A percentile compares a stretch with the other conserved stretches of the same genome.
phyloP scores from a whole-genome alignment of 1,284 basidiomycete species.

The Heterobasidion parviporum region DNA sequence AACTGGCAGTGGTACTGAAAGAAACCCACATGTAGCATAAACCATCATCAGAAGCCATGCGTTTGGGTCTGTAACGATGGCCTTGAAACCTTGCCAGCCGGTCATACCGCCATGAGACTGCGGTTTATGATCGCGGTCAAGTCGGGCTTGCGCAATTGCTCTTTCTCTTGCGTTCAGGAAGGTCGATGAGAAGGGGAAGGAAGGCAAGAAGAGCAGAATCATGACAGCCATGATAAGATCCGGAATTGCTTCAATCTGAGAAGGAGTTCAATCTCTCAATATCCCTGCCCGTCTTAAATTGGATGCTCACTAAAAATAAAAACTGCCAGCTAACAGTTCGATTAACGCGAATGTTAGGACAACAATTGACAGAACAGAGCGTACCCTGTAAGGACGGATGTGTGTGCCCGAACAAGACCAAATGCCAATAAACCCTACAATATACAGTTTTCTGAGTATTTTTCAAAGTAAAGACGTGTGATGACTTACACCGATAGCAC shows the following conservation, averaged over 20 bases:
- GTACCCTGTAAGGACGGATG: slow-evolving; percentile 34
- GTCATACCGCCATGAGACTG: slow-evolving; percentile 49
- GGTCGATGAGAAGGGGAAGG: slow-evolving; percentile 26
- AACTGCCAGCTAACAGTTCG: slow-evolving; percentile 39
- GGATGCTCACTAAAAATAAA: slow-evolving; percentile 36
- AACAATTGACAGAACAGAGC: slow-evolving; percentile 5
- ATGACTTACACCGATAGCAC: slow-evolving; percentile 37
- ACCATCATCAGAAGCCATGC: slow-evolving; percentile 43
- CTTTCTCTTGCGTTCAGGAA: slow-evolving; percentile 35
- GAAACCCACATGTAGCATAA: slow-evolving; percentile 41
- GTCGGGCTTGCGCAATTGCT: slow-evolving; percentile 45
- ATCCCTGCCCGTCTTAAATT: neutral
- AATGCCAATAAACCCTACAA: slow-evolving; percentile 42
- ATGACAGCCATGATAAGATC: slow-evolving; percentile 38
- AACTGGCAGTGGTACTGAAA: neutral
- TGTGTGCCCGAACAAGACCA: slow-evolving; percentile 41
- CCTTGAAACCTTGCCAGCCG: slow-evolving; percentile 46
- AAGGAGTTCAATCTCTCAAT: neutral
- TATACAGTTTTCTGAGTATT: neutral
- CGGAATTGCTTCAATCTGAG: slow-evolving; percentile 44
- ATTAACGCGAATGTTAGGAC: neutral
- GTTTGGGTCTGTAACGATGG: slow-evolving; percentile 36
- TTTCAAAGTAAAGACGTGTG: neutral
- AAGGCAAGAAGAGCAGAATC: slow-evolving; percentile 39
- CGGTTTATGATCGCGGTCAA: slow-evolving; percentile 45